Percentiles rank a stretch among this genome's conserved stretches.
phyloP scores from a whole-genome alignment of 129 eudicot species.

The Centaurea solstitialis region DNA sequence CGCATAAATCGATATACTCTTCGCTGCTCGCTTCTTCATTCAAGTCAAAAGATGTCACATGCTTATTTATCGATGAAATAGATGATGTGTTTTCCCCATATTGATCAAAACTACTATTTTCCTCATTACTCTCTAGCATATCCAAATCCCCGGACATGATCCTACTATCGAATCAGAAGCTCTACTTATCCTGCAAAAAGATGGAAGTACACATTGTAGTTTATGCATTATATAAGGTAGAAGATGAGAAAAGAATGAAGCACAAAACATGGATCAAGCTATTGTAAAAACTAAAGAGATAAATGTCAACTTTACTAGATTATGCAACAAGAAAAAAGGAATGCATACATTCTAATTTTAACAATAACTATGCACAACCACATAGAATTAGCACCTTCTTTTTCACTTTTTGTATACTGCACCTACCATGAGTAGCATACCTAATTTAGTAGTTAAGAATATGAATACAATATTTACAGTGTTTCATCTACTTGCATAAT shows the following conservation, averaged over 20 bases:
- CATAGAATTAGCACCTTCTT: conserved; percentile 1
- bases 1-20: conserved; percentile 21
- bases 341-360: not conserved
- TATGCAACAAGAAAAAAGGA: not conserved
- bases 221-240: conserved; percentile 7
- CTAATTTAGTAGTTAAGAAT: conserved; percentile 24
- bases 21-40: conserved; percentile 62
- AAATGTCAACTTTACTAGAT: not conserved
- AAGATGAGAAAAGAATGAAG: not conserved
- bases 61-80: conserved; percentile 35
- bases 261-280: conserved; percentile 17
- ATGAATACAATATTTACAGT: conserved; percentile 21
- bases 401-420: conserved; percentile 5
- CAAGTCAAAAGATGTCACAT: conserved; percentile 56
- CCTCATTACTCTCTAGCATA: conserved; percentile 27
- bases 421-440: conserved; percentile 34
- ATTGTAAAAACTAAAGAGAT: conserved; percentile 6
- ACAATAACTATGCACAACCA: conserved; percentile 5
- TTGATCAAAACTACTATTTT: conserved; percentile 24
- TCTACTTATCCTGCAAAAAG: conserved; percentile 7
- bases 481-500: conserved; percentile 23
- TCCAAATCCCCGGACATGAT: conserved; percentile 37
- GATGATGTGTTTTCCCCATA: conserved; percentile 36
- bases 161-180: conserved; percentile 4
- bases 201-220: not conserved